These are phyloP conservation scores for Ogataea pini DNA, from an alignment of 805 yeast species.

Conservation along the genomic window DNA sequence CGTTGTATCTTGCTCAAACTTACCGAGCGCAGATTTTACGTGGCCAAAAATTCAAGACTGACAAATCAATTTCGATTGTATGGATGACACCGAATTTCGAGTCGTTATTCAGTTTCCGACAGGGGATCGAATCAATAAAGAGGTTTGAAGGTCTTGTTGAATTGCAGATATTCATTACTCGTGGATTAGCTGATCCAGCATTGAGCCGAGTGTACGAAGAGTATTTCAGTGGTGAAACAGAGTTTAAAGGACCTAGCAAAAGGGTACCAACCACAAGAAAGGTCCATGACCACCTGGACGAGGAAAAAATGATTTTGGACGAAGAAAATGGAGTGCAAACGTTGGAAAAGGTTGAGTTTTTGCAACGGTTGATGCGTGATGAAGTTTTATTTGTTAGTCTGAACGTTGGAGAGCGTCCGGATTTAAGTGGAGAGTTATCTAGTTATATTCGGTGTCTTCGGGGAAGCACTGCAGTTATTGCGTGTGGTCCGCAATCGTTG, in stretches of 20 bases:
- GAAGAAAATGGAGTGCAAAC: conserved; percentile 6
- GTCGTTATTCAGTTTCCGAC: conserved; percentile 30
- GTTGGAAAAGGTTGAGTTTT: conserved; percentile 16
- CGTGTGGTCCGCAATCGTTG: conserved; percentile 40
- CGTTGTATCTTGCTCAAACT: conserved; percentile 39
- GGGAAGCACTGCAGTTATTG: conserved; percentile 35
- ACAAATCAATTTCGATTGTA: conserved; percentile 28
- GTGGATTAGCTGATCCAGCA: conserved; percentile 23
- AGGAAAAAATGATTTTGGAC: not conserved
- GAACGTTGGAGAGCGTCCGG: conserved; percentile 30
- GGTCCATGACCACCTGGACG: no score
- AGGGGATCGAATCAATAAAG: conserved; percentile 30
- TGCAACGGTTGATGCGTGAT: conserved; percentile 21
- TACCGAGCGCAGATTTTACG: conserved; percentile 32
- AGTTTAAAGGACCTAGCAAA: no score
- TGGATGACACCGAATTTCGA: conserved; percentile 37
- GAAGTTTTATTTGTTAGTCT: conserved; percentile 24
- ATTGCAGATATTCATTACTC: conserved; percentile 33
- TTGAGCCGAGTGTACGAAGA: conserved; percentile 10
- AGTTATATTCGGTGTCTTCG: conserved; percentile 19
- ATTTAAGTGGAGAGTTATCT: conserved; percentile 25
- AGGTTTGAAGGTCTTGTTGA: conserved; percentile 28
- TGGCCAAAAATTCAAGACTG: conserved; percentile 21
- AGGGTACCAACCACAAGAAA: no score
- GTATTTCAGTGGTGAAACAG: not conserved